These are phyloP conservation scores for Beauveria asiatica DNA, from an alignment of 2,329 filamentous ascomycete species.

Conservation along the genomic window DNA sequence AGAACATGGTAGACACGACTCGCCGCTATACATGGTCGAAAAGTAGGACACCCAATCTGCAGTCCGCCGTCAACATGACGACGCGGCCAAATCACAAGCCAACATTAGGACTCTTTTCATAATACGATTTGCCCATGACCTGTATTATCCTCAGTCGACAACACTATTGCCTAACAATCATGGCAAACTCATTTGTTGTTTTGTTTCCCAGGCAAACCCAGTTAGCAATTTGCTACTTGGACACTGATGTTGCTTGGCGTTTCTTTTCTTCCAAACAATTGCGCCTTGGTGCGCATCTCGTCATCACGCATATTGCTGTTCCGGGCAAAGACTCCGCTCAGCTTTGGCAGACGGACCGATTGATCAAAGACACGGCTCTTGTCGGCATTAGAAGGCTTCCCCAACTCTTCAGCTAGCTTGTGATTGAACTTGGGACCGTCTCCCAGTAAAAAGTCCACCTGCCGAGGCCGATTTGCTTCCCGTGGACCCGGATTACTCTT, in stretches of 20 bases:
- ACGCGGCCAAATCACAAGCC: too few species aligned
- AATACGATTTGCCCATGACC: too few species aligned
- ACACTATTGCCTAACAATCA: too few species aligned
- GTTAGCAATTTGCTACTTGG: background rate
- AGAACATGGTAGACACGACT: too few species aligned
- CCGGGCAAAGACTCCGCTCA: background rate
- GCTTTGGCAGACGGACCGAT: constrained; percentile 2
- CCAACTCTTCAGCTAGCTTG: background rate
- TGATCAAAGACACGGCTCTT: background rate
- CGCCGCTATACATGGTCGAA: too few species aligned
- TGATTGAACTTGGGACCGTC: background rate
- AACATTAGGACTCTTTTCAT: too few species aligned
- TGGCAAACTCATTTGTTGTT: background rate
- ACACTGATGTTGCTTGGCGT: background rate
- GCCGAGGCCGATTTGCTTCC: background rate
- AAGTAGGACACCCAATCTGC: too few species aligned
- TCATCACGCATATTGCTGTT: background rate
- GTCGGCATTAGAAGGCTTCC: background rate
- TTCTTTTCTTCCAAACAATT: background rate
- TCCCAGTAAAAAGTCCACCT: background rate
- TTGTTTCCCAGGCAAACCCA: background rate
- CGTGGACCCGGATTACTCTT: background rate
- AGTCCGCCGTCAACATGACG: too few species aligned
- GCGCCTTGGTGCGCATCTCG: background rate
- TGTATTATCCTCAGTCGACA: too few species aligned